Percentiles rank a stretch among this genome's conserved stretches.
Conservation (phyloP, 495 filamentous ascomycete species). For the Podospora comata region DNA sequence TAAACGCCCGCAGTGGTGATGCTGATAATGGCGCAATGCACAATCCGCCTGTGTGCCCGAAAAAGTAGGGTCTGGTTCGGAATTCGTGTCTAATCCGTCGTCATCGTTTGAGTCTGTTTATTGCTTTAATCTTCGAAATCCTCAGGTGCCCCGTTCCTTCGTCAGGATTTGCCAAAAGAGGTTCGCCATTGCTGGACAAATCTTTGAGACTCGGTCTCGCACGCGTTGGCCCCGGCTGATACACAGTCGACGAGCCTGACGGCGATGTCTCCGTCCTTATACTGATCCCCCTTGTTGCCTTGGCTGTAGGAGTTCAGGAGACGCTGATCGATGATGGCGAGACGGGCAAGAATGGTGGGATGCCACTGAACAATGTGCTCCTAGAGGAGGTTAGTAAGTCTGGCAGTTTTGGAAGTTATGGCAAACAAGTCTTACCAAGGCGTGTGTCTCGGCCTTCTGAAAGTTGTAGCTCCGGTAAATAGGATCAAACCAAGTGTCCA, state of each 20-base stretch:
- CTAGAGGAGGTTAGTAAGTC: slow-evolving; percentile 39
- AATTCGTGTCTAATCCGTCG: neutral
- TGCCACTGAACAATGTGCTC: slow-evolving; percentile 97
- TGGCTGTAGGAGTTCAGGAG: slow-evolving; percentile 70
- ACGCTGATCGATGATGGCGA: slow-evolving; percentile 81
- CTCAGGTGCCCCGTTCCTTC: neutral
- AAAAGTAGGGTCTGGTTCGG: neutral
- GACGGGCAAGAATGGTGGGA: slow-evolving; percentile 87
- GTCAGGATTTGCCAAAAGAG: slow-evolving; percentile 34
- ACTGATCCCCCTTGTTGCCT: slow-evolving; percentile 46
- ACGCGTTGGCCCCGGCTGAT: slow-evolving; percentile 52
- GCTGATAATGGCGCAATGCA: neutral
- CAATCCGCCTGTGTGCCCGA: neutral
- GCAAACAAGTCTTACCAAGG: slow-evolving; percentile 60
- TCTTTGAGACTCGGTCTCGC: slow-evolving; percentile 60
- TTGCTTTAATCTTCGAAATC: neutral
- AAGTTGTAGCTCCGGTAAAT: slow-evolving; percentile 92
- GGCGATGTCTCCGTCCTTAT: slow-evolving; percentile 83
- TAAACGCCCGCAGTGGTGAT: neutral
- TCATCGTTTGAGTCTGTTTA: neutral
- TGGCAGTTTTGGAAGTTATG: neutral
- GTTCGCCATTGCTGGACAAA: slow-evolving; percentile 49
- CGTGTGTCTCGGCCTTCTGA: slow-evolving; percentile 89
- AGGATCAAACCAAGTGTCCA: slow-evolving; percentile 96
- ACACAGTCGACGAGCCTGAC: slow-evolving; percentile 73